These are phyloP conservation scores for Rhododendron mucronatum DNA, from an alignment of 148 eudicot genomes.

Conservation along the genomic window DNA sequence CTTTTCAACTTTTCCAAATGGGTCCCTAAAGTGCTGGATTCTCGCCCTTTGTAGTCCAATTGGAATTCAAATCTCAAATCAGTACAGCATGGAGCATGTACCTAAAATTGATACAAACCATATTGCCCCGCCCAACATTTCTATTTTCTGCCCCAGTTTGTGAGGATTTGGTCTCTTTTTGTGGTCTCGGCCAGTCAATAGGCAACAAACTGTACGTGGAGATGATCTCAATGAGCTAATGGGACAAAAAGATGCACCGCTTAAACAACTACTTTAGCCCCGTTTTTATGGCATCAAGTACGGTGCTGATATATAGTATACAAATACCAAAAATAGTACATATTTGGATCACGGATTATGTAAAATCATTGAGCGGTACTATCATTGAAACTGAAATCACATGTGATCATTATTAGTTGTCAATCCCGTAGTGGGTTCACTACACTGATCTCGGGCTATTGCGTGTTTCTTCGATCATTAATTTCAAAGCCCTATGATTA, in stretches of 20 bases:
- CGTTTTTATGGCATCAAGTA: background rate
- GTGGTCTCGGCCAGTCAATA: background rate
- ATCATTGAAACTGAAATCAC: no score
- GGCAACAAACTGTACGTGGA: background rate
- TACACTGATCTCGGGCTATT: background rate
- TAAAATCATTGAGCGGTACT: background rate
- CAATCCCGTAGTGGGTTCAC: no score
- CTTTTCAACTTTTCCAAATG: background rate
- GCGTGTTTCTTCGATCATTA: background rate
- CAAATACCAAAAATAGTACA: background rate
- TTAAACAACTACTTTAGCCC: background rate
- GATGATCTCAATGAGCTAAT: background rate
- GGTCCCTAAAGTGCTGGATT: slow-evolving; percentile 5
- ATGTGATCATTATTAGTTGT: background rate
- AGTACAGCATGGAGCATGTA: background rate
- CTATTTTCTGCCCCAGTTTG: background rate
- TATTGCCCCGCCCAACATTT: background rate
- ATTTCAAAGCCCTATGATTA: no score
- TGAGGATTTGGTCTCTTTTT: background rate
- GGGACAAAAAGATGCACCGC: background rate
- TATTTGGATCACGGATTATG: background rate
- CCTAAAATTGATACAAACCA: background rate
- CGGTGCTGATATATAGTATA: background rate
- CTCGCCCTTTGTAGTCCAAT: background rate
- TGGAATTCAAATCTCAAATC: background rate